phyloP scores from a whole-genome alignment of 805 yeast species.

The Torulaspora maleeae region DNA sequence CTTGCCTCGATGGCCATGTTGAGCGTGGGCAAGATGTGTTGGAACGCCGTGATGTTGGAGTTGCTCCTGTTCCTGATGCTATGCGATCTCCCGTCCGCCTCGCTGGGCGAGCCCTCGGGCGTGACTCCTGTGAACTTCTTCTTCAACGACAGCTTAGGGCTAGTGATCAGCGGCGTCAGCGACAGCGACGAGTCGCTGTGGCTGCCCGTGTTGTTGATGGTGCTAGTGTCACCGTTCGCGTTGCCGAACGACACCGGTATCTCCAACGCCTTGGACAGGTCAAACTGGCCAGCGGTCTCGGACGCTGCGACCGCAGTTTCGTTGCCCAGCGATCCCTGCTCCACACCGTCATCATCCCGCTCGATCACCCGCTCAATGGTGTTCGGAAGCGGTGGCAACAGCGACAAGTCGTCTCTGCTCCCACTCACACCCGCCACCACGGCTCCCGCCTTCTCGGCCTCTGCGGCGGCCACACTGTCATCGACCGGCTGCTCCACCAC shows the following conservation, averaged over 20 bases:
- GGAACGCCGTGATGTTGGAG: conserved; percentile 12
- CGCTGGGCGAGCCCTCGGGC: conserved; percentile 10
- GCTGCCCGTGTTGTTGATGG: conserved; percentile 3
- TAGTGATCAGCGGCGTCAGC: conserved; percentile 9
- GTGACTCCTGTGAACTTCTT: conserved; percentile 20
- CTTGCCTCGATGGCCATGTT: conserved; percentile 10
- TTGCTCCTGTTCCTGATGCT: conserved; percentile 10
- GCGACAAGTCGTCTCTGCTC: conserved; percentile 20
- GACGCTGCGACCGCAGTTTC: background rate
- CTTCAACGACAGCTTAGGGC: conserved; percentile 24
- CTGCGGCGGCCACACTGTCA: background rate
- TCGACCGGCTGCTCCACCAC: background rate
- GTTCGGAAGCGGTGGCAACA: conserved; percentile 26
- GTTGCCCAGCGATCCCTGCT: background rate
- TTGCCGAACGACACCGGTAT: conserved; percentile 15
- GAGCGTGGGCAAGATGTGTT: conserved; percentile 11
- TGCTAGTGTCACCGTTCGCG: conserved; percentile 2
- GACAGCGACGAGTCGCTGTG: conserved; percentile 10
- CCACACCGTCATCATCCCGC: background rate
- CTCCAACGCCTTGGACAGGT: conserved; percentile 32
- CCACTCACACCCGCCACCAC: conserved; percentile 3
- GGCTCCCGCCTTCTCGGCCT: background rate
- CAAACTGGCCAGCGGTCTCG: conserved; percentile 16
- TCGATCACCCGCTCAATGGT: conserved; percentile 11
- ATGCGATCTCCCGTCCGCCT: conserved; percentile 4